Evolutionary conservation across 257 asterid genomes (phyloP).

Genomic region (Capsicum pubescens): DNA sequence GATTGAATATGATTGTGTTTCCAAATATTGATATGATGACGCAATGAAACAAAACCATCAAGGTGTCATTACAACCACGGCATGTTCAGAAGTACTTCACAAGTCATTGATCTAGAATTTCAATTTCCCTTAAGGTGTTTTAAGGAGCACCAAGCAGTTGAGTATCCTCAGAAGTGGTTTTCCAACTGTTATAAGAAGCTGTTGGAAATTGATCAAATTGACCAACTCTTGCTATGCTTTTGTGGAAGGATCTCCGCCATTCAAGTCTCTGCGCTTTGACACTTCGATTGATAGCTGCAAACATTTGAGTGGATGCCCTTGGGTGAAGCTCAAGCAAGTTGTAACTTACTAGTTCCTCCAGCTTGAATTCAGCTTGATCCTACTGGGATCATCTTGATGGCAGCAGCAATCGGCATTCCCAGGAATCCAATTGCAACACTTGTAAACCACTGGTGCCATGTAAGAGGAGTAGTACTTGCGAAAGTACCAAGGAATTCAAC

Average conservation of each 20-base stretch:
- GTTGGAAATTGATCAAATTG: conserved; percentile 6
- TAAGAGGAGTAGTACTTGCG: conserved; percentile 82
- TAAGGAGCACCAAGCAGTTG: not conserved
- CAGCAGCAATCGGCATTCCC: conserved; percentile 97
- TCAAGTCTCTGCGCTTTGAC: not conserved
- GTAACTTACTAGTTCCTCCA: not conserved
- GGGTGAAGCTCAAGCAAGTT: conserved; percentile 17
- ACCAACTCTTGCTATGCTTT: not conserved
- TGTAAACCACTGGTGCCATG: conserved; percentile 75
- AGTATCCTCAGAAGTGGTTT: not conserved
- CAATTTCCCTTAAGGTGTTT: not conserved
- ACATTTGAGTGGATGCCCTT: not conserved
- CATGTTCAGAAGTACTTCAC: conserved; percentile 8
- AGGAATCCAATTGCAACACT: conserved; percentile 77
- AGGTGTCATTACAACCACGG: conserved; percentile 11
- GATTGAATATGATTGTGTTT: not conserved
- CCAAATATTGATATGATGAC: conserved; percentile 3
- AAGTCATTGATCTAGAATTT: not conserved
- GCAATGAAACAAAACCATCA: conserved; percentile 23
- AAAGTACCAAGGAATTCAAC: conserved; percentile 80
- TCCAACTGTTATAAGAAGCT: not conserved
- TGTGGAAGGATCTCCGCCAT: not conserved
- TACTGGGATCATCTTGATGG: conserved; percentile 82
- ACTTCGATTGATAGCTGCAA: not conserved
- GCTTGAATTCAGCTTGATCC: conserved; percentile 53